Conservation (phyloP, 2,329 filamentous ascomycete genomes). For the Cryphonectria radicalis region DNA sequence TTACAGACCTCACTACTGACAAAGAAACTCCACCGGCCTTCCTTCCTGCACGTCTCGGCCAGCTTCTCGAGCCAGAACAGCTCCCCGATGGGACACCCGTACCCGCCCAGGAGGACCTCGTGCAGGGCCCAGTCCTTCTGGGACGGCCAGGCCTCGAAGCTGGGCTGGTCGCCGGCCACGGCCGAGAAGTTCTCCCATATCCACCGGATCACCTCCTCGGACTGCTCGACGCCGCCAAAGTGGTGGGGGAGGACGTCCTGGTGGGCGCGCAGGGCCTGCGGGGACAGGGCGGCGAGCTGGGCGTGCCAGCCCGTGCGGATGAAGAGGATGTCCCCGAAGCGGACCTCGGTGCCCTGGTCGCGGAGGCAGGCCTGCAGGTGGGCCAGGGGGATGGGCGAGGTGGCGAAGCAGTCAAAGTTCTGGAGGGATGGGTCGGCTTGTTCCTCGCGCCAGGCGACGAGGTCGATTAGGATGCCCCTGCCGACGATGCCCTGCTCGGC, state of each 20-base stretch:
- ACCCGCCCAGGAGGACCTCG: constrained; percentile 52
- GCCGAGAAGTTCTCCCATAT: constrained; percentile 48
- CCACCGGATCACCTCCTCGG: constrained; percentile 48
- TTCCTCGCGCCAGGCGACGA: constrained; percentile 50
- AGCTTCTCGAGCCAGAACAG: constrained; percentile 53
- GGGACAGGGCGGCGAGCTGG: constrained; percentile 43
- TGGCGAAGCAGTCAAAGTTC: constrained; percentile 43
- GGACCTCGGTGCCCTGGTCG: constrained; percentile 51
- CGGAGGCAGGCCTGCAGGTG: constrained; percentile 47
- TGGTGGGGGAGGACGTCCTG: constrained; percentile 43
- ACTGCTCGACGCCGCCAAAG: constrained; percentile 54
- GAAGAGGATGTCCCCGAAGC: constrained; percentile 58
- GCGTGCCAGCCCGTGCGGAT: constrained; percentile 52
- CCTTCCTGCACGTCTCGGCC: constrained; percentile 43
- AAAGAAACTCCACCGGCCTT: constrained; percentile 51
- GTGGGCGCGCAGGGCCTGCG: constrained; percentile 42
- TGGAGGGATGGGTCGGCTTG: constrained; percentile 37
- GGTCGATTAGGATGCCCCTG: constrained; percentile 58
- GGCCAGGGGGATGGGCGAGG: constrained; percentile 37
- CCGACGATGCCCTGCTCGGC: constrained; percentile 59
- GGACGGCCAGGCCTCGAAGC: constrained; percentile 45
- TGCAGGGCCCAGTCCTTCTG: constrained; percentile 40
- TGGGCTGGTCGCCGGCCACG: constrained; percentile 49
- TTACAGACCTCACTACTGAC: constrained; percentile 51
- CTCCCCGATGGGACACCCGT: constrained; percentile 56